These are phyloP conservation scores for Adenanthera pavonina DNA, from an alignment of 306 rosid species.

Conservation along the genomic window DNA sequence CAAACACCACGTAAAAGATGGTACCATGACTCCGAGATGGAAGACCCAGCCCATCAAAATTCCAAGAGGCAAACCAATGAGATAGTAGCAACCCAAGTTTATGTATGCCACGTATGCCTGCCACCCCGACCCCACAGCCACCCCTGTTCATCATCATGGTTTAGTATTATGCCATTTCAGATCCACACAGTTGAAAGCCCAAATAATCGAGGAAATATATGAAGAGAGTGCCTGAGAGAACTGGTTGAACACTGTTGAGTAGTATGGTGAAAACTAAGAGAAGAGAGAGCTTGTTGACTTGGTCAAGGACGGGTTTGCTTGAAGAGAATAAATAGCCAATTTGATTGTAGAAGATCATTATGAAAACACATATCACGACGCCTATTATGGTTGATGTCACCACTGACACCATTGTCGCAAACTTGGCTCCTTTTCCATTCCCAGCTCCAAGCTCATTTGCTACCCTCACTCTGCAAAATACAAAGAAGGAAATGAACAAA, in stretches of 20 bases:
- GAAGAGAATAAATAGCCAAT: slow-evolving; percentile 62
- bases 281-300: slow-evolving; percentile 59
- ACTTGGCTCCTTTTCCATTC: slow-evolving; percentile 76
- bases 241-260: slow-evolving; percentile 80
- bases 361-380: slow-evolving; percentile 65
- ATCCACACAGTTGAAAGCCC: background rate
- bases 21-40: slow-evolving; percentile 74
- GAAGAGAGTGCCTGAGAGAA: slow-evolving; percentile 66
- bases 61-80: slow-evolving; percentile 81
- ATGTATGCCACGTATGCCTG: slow-evolving; percentile 85
- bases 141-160: slow-evolving; percentile 48
- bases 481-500: no score
- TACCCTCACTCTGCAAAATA: slow-evolving; percentile 71
- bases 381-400: slow-evolving; percentile 63
- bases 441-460: slow-evolving; percentile 92
- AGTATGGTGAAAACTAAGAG: slow-evolving; percentile 76
- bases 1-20: background rate
- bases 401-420: slow-evolving; percentile 75
- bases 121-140: slow-evolving; percentile 96
- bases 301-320: slow-evolving; percentile 61
- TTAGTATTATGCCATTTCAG: background rate
- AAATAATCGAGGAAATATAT: background rate
- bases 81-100: slow-evolving; percentile 82
- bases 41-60: slow-evolving; percentile 71
- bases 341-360: slow-evolving; percentile 51